phyloP scores from a whole-genome alignment of 1,284 basidiomycete species.

The Leccinum subrobustum region DNA sequence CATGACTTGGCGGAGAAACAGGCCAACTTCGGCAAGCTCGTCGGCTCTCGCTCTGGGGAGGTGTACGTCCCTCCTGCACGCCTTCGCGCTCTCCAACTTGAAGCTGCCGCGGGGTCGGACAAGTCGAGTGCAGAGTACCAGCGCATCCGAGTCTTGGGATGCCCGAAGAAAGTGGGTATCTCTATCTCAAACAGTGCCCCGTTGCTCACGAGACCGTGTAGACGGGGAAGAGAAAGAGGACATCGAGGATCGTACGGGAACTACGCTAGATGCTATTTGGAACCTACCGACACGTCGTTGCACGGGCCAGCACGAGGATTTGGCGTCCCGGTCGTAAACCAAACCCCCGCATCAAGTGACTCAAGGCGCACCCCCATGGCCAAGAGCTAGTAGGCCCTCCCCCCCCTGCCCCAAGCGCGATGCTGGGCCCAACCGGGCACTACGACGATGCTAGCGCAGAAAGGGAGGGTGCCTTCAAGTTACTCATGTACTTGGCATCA shows the following conservation, averaged over 20 bases:
- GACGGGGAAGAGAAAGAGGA: conserved; percentile 76
- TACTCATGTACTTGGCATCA: no score
- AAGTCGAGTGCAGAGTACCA: conserved; percentile 93
- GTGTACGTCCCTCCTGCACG: conserved; percentile 97
- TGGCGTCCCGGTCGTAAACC: no score
- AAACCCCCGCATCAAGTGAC: no score
- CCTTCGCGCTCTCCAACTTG: conserved; percentile 79
- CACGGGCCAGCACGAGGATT: no score
- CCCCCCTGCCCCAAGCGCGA: no score
- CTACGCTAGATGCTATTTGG: conserved; percentile 39
- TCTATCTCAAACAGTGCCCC: not conserved
- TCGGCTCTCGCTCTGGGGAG: conserved; percentile 73
- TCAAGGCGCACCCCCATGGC: no score
- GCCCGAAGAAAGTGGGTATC: conserved; percentile 42
- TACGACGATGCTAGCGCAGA: no score
- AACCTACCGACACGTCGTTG: no score
- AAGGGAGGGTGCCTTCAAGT: no score
- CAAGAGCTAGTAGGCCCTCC: no score
- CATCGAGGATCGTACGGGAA: conserved; percentile 94
- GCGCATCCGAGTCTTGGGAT: conserved; percentile 87
- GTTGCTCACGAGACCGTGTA: conserved; percentile 26
- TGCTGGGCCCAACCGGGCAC: no score
- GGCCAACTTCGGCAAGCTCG: conserved; percentile 80
- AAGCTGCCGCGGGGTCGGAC: conserved; percentile 78
- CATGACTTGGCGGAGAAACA: conserved; percentile 60